These are phyloP conservation scores for Biscogniauxia sp. DNA, from an alignment of 2,329 filamentous ascomycete species.

Conservation along the genomic window DNA sequence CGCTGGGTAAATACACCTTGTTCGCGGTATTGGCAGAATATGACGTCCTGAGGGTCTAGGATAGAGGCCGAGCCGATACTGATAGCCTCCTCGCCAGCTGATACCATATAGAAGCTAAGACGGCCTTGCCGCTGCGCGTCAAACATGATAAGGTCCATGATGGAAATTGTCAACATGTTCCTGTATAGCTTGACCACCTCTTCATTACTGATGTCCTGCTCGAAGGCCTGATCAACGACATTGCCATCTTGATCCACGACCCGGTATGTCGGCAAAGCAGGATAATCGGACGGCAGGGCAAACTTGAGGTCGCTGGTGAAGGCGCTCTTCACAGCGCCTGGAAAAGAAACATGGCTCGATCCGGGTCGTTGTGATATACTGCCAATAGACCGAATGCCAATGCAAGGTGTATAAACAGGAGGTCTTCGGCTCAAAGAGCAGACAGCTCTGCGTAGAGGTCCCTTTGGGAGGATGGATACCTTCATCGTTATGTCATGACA, in stretches of 20 bases:
- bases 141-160: slow-evolving; percentile 98
- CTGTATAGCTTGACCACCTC: slow-evolving; percentile 59
- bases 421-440: slow-evolving; percentile 16
- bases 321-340: slow-evolving; percentile 90
- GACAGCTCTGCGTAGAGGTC: slow-evolving; percentile 20
- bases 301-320: slow-evolving; percentile 83
- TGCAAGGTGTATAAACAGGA: slow-evolving; percentile 15
- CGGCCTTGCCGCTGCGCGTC: slow-evolving; percentile 95
- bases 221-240: slow-evolving; percentile 71
- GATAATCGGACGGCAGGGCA: slow-evolving; percentile 66
- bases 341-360: slow-evolving; percentile 67
- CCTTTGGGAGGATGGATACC: slow-evolving; percentile 19
- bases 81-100: slow-evolving; percentile 90
- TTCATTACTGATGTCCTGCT: slow-evolving; percentile 66
- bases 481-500: slow-evolving; percentile 24
- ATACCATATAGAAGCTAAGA: slow-evolving; percentile 96
- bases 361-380: slow-evolving; percentile 56
- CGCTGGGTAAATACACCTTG: slow-evolving; percentile 87
- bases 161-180: slow-evolving; percentile 66
- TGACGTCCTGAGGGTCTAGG: slow-evolving; percentile 77
- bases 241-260: slow-evolving; percentile 85
- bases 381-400: slow-evolving; percentile 40
- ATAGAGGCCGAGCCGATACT: slow-evolving; percentile 86
- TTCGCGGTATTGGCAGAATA: slow-evolving; percentile 94
- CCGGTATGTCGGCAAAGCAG: slow-evolving; percentile 86